phyloP scores from a whole-genome alignment of 805 yeast genomes.

The Spathaspora gorwiae region DNA sequence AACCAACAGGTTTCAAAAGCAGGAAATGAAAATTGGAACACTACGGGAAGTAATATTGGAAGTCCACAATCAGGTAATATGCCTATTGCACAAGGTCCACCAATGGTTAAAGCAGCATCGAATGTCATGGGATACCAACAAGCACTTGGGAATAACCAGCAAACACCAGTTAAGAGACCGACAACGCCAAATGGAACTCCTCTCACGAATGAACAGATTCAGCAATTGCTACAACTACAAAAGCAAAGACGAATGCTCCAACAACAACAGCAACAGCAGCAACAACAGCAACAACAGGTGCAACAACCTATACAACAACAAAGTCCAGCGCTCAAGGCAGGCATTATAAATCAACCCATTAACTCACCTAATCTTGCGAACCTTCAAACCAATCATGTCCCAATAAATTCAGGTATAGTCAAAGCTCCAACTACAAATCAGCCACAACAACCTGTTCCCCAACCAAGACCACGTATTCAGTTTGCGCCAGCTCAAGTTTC shows the following conservation, averaged over 20 bases:
- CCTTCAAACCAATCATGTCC: constrained; percentile 9
- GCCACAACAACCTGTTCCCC: constrained; percentile 1
- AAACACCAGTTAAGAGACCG: constrained; percentile 25
- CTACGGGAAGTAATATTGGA: background rate
- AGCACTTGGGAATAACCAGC: constrained; percentile 1
- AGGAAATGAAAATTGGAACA: background rate
- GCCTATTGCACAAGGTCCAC: background rate
- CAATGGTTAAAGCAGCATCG: background rate
- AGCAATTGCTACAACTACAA: constrained; percentile 50
- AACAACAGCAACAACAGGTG: constrained; percentile 8
- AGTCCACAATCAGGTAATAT: background rate
- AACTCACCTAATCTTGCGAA: background rate
- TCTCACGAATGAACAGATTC: constrained; percentile 57
- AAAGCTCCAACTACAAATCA: background rate
- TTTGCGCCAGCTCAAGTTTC: constrained; percentile 63
- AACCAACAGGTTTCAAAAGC: background rate
- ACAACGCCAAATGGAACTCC: constrained; percentile 54
- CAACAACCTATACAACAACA: constrained; percentile 1
- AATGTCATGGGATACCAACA: background rate
- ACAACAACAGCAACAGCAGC: constrained; percentile 17
- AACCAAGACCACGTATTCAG: constrained; percentile 29
- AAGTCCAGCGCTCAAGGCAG: background rate
- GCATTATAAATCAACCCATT: background rate
- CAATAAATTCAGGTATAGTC: constrained; percentile 2
- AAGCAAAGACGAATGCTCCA: constrained; percentile 47